Evolutionary conservation across 225 moss, liverwort and hornwort genomes (phyloP).

Genomic region (Physcomitrium patens): DNA sequence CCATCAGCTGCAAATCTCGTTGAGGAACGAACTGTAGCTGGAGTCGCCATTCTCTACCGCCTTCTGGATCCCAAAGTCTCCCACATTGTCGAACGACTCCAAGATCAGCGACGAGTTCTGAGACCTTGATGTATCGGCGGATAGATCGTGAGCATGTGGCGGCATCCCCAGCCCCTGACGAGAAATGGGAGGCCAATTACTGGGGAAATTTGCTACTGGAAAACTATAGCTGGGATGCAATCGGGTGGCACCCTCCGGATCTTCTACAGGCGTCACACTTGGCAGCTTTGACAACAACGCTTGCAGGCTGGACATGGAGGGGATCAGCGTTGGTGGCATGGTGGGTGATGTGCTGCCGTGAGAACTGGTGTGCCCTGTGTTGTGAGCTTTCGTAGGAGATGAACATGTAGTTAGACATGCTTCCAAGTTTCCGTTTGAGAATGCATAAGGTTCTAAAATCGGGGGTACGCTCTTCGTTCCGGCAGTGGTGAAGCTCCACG

Average conservation of each 20-base stretch:
- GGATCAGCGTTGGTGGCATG: slow-evolving; percentile 41
- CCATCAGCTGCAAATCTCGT: slow-evolving; percentile 42
- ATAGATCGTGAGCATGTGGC: not conserved
- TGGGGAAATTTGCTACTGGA: slow-evolving; percentile 10
- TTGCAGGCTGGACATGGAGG: slow-evolving; percentile 76
- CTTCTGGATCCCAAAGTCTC: slow-evolving; percentile 33
- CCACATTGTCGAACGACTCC: slow-evolving; percentile 35
- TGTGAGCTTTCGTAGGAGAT: slow-evolving; percentile 59
- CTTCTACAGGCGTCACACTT: slow-evolving; percentile 52
- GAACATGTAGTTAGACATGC: slow-evolving; percentile 38
- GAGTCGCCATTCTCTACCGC: slow-evolving; percentile 38
- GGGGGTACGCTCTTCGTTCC: slow-evolving; percentile 32
- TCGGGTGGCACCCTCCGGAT: not conserved
- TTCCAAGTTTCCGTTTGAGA: not conserved
- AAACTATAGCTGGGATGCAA: slow-evolving; percentile 10
- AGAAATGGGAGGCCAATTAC: slow-evolving; percentile 26
- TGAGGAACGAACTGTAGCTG: slow-evolving; percentile 42
- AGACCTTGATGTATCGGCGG: not conserved
- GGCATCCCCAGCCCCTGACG: not conserved
- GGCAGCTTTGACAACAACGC: slow-evolving; percentile 77
- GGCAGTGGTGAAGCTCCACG: slow-evolving; percentile 10
- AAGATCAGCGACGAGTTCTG: slow-evolving; percentile 10
- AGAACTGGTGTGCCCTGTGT: slow-evolving; percentile 47
- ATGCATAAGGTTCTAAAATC: not conserved
- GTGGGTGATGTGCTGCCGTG: slow-evolving; percentile 36